Conservation (phyloP, 768 basidiomycete genomes). For the Cyclocybe aegerita region DNA sequence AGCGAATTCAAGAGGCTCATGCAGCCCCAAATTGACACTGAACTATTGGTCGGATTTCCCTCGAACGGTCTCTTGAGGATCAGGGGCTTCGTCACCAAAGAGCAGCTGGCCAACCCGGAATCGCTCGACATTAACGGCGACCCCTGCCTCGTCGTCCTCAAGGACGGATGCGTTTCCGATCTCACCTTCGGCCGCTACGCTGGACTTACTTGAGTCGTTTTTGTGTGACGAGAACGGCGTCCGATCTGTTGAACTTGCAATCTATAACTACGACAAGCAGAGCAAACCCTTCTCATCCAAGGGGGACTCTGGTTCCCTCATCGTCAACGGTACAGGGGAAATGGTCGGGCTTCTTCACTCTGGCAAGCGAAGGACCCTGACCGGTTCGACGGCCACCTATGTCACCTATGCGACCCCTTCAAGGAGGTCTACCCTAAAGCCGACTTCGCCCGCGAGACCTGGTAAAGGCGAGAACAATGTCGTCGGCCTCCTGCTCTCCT, state of each 20-base stretch:
- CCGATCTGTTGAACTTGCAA: constrained; percentile 29
- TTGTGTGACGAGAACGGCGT: constrained; percentile 19
- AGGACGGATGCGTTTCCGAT: constrained; percentile 34
- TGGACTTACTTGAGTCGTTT: constrained; percentile 33
- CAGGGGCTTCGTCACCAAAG: too few species aligned
- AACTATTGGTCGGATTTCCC: constrained; percentile 5
- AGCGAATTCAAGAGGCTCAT: too few species aligned
- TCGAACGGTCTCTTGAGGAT: constrained; percentile 27
- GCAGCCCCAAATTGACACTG: too few species aligned
- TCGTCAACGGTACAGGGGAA: constrained; percentile 29
- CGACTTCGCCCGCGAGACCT: too few species aligned
- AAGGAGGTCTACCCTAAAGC: constrained; percentile 27
- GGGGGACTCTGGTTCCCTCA: constrained; percentile 41
- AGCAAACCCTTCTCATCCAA: constrained; percentile 30
- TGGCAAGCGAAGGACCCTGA: background rate
- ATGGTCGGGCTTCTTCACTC: constrained; percentile 11
- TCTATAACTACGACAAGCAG: constrained; percentile 32
- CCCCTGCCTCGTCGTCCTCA: constrained; percentile 29
- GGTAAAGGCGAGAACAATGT: too few species aligned
- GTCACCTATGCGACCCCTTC: constrained; percentile 17
- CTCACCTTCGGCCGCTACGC: constrained; percentile 36
- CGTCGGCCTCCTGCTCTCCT: too few species aligned
- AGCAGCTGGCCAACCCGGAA: constrained; percentile 28
- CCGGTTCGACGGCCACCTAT: background rate
- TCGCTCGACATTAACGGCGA: constrained; percentile 27